A percentile compares a stretch with the other conserved stretches of the same genome.
Conservation (phyloP, 371 early-diverging fungal genomes). For the Mortierella sp. region DNA sequence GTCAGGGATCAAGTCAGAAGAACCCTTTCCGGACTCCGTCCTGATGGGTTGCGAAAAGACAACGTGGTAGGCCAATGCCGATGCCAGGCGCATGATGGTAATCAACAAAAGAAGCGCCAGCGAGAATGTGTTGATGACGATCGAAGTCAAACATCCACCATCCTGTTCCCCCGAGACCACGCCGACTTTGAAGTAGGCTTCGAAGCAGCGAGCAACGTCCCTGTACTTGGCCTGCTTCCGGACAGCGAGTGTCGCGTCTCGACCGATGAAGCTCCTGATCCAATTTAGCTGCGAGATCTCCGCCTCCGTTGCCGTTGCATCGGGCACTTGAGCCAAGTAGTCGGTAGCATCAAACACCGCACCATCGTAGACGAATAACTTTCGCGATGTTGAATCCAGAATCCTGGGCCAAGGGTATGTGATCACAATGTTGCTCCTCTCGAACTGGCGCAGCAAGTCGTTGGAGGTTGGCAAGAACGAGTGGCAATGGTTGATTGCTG, state of each 20-base stretch:
- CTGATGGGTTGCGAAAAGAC: conserved; percentile 70
- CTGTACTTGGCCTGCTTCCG: conserved; percentile 24
- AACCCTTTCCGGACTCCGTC: conserved; percentile 63
- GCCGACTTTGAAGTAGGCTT: conserved; percentile 73
- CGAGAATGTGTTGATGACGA: conserved; percentile 48
- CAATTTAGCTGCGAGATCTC: conserved; percentile 35
- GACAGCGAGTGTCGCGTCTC: conserved; percentile 57
- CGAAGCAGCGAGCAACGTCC: conserved; percentile 62
- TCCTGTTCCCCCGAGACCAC: conserved; percentile 75
- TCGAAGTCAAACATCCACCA: conserved; percentile 76
- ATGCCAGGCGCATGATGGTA: conserved; percentile 74
- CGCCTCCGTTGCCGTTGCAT: conserved; percentile 22
- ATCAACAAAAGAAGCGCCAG: conserved; percentile 73
- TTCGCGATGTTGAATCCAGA: neutral
- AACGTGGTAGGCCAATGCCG: conserved; percentile 86
- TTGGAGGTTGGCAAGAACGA: conserved; percentile 23
- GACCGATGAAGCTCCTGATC: conserved; percentile 49
- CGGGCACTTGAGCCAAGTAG: conserved; percentile 33
- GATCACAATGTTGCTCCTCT: conserved; percentile 21
- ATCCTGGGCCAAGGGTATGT: conserved; percentile 29
- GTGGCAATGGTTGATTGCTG: conserved; percentile 30
- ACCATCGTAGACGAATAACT: conserved; percentile 56
- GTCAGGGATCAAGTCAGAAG: conserved; percentile 16
- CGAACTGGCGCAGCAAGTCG: neutral
- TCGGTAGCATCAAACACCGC: conserved; percentile 56